Evolutionary conservation across 2,329 filamentous ascomycete species (phyloP), one percentile per base, ranked within the genome.

Genomic region (Arthrinium puccinioides): DNA sequence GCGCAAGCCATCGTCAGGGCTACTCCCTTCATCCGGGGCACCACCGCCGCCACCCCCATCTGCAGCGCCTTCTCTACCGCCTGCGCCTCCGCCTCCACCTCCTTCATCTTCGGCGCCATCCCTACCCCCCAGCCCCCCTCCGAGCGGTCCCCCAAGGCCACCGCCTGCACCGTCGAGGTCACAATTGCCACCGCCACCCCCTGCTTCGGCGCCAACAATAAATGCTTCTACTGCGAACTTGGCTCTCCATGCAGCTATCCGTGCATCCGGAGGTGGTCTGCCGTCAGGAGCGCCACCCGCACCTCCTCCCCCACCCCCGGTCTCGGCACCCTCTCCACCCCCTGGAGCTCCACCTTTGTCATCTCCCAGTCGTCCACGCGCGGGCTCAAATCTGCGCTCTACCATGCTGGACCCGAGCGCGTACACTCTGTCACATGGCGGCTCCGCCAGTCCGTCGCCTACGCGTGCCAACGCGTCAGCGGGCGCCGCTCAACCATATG

Each of bases 321-420:
- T 55, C 33, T 52, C 64, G 5, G 59, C 66, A 13, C 61, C 68
- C 16, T 60, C 67, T 6, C 64, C 67, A 3, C 60, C 64, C n/a
- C 49, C 60, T 39, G 44, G 61, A 41, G 48, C 61, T 30, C 38
- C 32, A 16, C 53, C 44, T 30, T 45, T 38, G 21, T 44, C 50
- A 37, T 47, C 49, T 43, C 51, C 44, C 44, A 49, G 53, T 25
- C 59, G 69, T 21, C 53, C 60, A 43, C 61, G 66, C 44, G 52
- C 57, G 15, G 61, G 64, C 19, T 65, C 72, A 46, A 56, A 66
- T 50, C 53, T 81, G 59, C 69, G 70, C 26, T 66, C 70, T 32
- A 74, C 80, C 5, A 77, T 85, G 69, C 66, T 92, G 11, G 83
- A 90, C 54, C 74, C 86, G 2, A 85, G 79, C 53, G 72, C 81